These are phyloP conservation scores for Gloeostereum incarnatum DNA, from an alignment of 768 basidiomycete species.

Conservation along the genomic window DNA sequence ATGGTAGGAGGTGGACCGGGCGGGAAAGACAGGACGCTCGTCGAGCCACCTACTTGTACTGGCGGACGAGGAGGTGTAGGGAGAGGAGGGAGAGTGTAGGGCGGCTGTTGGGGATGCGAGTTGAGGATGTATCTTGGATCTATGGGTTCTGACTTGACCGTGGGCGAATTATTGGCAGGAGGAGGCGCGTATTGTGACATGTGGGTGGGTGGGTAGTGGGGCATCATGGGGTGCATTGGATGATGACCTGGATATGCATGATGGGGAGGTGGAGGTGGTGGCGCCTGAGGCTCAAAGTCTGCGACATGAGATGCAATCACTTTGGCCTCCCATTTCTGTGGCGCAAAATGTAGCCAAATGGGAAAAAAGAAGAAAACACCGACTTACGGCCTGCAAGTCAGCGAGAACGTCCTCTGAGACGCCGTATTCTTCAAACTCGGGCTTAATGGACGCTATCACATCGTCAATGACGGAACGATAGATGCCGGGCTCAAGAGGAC, in stretches of 20 bases:
- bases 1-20: constrained; percentile 15
- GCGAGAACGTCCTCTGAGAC: constrained; percentile 86
- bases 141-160: constrained; percentile 68
- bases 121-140: constrained; percentile 60
- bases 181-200: constrained; percentile 33
- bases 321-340: constrained; percentile 94
- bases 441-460: constrained; percentile 78
- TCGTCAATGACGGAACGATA: constrained; percentile 97
- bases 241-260: constrained; percentile 43
- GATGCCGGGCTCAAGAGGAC: constrained; percentile 75
- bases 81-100: constrained; percentile 52
- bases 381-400: constrained; percentile 71
- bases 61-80: constrained; percentile 52
- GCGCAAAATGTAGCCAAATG: constrained; percentile 5
- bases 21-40: constrained; percentile 48
- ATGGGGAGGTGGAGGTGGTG: constrained; percentile 35
- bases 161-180: constrained; percentile 25
- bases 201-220: constrained; percentile 45
- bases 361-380: constrained; percentile 9
- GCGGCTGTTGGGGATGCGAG: constrained; percentile 24
- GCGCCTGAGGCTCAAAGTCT: constrained; percentile 65
- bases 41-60: constrained; percentile 47
- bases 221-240: constrained; percentile 43
- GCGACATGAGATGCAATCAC: constrained; percentile 92
- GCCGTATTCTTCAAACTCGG: constrained; percentile 96